Conservation (phyloP, 2,329 filamentous ascomycete species). For the Aspergillus ustus region DNA sequence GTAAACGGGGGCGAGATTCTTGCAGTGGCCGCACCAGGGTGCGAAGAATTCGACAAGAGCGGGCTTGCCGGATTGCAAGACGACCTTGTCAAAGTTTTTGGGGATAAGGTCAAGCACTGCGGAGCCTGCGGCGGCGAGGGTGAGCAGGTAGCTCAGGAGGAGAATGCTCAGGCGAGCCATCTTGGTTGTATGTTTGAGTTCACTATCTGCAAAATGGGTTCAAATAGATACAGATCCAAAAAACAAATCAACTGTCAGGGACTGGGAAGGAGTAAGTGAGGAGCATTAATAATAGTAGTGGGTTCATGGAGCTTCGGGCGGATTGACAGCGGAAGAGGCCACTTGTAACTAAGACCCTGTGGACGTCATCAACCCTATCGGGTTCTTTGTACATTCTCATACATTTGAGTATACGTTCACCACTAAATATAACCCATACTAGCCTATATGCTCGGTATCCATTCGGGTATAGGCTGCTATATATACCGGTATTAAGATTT, state of each 20-base stretch:
- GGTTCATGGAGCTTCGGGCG: conserved; percentile 11
- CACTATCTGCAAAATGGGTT: background rate
- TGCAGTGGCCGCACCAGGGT: conserved; percentile 99
- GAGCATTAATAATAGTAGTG: conserved; percentile 16
- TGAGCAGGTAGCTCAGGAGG: conserved; percentile 53
- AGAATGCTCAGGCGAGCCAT: conserved; percentile 54
- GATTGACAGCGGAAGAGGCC: conserved; percentile 36
- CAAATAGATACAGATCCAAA: background rate
- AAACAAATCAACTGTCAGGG: conserved; percentile 13
- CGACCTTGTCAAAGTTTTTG: conserved; percentile 87
- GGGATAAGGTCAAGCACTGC: conserved; percentile 89
- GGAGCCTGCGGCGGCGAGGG: conserved; percentile 69
- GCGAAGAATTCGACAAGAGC: conserved; percentile 98
- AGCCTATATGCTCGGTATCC: background rate
- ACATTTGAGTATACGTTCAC: background rate
- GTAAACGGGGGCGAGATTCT: conserved; percentile 91
- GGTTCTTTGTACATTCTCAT: background rate
- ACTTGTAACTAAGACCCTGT: conserved; percentile 30
- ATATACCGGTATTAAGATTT: background rate
- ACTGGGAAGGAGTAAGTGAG: background rate
- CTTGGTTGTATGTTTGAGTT: background rate
- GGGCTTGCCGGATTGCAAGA: conserved; percentile 89
- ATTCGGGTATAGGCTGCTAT: background rate
- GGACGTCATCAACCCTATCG: background rate
- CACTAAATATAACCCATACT: background rate